These are phyloP conservation scores for Stramenopiles sp. DNA, from an alignment of 352 stramenopile species.

Conservation along the genomic window DNA sequence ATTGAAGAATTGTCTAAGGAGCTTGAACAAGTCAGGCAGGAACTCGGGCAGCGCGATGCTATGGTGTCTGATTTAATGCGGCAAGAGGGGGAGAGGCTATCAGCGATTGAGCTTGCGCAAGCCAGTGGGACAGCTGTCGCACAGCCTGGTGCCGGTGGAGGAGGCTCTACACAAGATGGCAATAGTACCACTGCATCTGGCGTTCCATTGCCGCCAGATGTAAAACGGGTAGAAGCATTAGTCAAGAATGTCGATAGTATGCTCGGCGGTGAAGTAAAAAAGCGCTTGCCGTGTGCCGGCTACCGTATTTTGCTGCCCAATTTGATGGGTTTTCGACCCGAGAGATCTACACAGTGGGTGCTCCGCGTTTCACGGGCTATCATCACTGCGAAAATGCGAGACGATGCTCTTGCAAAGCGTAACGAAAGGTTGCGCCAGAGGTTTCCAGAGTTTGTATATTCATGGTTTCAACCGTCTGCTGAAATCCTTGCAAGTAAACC, in stretches of 20 bases:
- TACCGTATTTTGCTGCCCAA: constrained; percentile 72
- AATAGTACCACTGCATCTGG: constrained; percentile 22
- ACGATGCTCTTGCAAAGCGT: constrained; percentile 39
- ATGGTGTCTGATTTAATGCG: constrained; percentile 17
- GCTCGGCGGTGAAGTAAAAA: constrained; percentile 20
- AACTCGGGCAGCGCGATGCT: constrained; percentile 15
- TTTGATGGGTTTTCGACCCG: constrained; percentile 46
- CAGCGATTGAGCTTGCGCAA: constrained; percentile 15
- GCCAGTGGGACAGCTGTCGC: neutral
- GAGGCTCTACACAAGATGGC: constrained; percentile 9
- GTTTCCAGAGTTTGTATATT: constrained; percentile 76
- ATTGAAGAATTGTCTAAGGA: constrained; percentile 29
- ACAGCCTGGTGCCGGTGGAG: constrained; percentile 7
- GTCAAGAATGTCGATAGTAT: constrained; percentile 19
- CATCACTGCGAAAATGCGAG: constrained; percentile 55
- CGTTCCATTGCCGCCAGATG: constrained; percentile 15
- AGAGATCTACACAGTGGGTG: constrained; percentile 52
- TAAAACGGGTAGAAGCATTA: constrained; percentile 26
- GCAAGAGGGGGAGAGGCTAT: constrained; percentile 13
- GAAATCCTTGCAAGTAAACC: constrained; percentile 39
- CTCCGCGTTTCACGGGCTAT: constrained; percentile 66
- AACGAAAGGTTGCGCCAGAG: constrained; percentile 36
- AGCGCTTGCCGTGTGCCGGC: constrained; percentile 46
- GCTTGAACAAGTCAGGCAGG: constrained; percentile 2
- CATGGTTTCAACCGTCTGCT: constrained; percentile 60